A percentile compares a stretch with the other conserved stretches of the same genome.
Conservation (phyloP, 2,329 filamentous ascomycete species). For the Trichophyton mentagrophytes region DNA sequence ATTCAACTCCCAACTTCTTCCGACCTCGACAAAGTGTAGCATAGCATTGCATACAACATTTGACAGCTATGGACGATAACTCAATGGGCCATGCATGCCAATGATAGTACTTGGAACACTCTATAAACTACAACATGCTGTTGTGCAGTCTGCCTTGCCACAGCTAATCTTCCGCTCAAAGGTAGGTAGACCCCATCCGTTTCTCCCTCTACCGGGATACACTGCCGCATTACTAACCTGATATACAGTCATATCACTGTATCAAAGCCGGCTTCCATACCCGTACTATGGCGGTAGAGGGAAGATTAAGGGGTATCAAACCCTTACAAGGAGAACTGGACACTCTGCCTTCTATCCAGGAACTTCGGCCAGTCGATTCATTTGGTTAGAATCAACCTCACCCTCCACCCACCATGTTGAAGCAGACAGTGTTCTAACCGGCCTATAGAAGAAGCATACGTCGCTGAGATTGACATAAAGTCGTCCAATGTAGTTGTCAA, state of each 20-base stretch:
- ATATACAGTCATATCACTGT: background rate
- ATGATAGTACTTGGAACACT: background rate
- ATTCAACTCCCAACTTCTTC: background rate
- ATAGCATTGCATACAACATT: background rate
- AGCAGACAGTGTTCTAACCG: constrained; percentile 8
- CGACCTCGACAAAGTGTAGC: background rate
- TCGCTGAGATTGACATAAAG: constrained; percentile 34
- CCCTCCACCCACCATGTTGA: background rate
- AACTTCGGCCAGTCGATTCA: constrained; percentile 29
- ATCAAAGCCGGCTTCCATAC: background rate
- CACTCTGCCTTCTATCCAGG: constrained; percentile 33
- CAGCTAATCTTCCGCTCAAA: background rate
- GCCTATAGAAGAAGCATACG: constrained; percentile 30
- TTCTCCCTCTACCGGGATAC: background rate
- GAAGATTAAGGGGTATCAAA: constrained; percentile 16
- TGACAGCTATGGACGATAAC: background rate
- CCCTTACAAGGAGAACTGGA: constrained; percentile 26
- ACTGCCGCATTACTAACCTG: background rate
- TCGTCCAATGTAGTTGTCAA: constrained; percentile 33
- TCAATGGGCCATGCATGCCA: background rate
- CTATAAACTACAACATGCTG: background rate
- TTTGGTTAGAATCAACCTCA: constrained; percentile 24
- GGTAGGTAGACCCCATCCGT: background rate
- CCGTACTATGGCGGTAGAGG: background rate
- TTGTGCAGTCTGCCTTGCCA: background rate